phyloP scores from a whole-genome alignment of 495 filamentous ascomycete species.

The Patellaria atrata region DNA sequence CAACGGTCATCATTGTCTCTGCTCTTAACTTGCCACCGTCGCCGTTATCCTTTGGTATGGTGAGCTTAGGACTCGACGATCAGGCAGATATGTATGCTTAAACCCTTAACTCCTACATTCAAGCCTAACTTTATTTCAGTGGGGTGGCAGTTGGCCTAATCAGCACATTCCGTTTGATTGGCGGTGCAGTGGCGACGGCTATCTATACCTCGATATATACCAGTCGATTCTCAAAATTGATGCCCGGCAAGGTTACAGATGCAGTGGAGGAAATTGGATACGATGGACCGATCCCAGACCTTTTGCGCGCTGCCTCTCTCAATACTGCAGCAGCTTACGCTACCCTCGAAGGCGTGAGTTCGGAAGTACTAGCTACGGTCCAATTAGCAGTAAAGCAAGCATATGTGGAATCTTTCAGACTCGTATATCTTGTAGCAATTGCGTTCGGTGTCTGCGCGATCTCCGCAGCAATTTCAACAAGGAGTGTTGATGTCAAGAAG shows the following conservation, averaged over 20 bases:
- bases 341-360: slow-evolving; percentile 7
- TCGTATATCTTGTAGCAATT: slow-evolving; percentile 11
- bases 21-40: slow-evolving; percentile 9
- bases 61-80: slow-evolving; percentile 14
- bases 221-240: slow-evolving; percentile 7
- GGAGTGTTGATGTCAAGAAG: slow-evolving; percentile 10
- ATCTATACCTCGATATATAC: slow-evolving; percentile 16
- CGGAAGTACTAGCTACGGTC: slow-evolving; percentile 5
- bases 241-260: slow-evolving; percentile 5
- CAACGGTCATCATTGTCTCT: slow-evolving; percentile 10
- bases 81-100: slow-evolving; percentile 17
- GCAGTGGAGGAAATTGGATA: too few relatives aligned
- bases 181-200: slow-evolving; percentile 14
- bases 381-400: slow-evolving; percentile 13
- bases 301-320: slow-evolving; percentile 6
- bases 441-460: slow-evolving; percentile 15
- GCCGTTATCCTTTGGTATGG: slow-evolving; percentile 15
- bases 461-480: slow-evolving; percentile 11
- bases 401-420: slow-evolving; percentile 10
- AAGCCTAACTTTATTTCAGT: not conserved
- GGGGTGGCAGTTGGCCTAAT: slow-evolving; percentile 19
- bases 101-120: too few relatives aligned
- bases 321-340: slow-evolving; percentile 16
- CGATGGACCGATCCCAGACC: not conserved
- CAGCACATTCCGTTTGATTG: slow-evolving; percentile 17